These are phyloP conservation scores for Hortiboletus campestris DNA, from an alignment of 768 basidiomycete genomes.

Conservation along the genomic window DNA sequence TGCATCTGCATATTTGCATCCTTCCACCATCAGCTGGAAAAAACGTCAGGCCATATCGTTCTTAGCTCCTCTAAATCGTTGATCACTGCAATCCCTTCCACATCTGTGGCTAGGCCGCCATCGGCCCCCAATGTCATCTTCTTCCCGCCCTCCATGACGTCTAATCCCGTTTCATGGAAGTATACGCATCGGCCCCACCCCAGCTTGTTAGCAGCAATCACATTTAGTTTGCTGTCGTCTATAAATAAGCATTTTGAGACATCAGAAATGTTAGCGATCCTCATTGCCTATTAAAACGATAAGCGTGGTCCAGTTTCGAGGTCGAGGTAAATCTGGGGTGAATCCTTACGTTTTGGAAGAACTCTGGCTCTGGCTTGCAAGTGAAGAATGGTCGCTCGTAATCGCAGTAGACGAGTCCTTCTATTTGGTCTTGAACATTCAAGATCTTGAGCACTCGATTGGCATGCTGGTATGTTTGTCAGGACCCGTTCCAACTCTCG, in stretches of 20 bases:
- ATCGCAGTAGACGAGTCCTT: conserved; percentile 77
- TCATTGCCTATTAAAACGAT: conserved; percentile 53
- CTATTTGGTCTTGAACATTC: conserved; percentile 65
- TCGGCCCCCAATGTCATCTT: conserved; percentile 44
- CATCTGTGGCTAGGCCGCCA: conserved; percentile 31
- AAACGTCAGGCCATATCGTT: conserved; percentile 72
- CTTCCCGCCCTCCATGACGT: conserved; percentile 61
- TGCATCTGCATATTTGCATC: conserved; percentile 1
- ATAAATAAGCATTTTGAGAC: conserved; percentile 74
- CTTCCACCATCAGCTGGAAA: conserved; percentile 37
- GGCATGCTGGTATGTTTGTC: conserved; percentile 58
- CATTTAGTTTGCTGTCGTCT: conserved; percentile 72
- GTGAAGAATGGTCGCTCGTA: conserved; percentile 63
- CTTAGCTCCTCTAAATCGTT: conserved; percentile 64
- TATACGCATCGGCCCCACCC: conserved; percentile 77
- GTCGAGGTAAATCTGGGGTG: neutral
- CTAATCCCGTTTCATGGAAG: conserved; percentile 68
- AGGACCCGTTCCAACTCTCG: neutral
- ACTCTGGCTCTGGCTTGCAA: conserved; percentile 80
- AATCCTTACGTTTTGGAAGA: conserved; percentile 54
- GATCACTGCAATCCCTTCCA: conserved; percentile 53
- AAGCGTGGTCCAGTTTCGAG: neutral
- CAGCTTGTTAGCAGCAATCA: conserved; percentile 59
- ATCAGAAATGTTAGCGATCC: conserved; percentile 56
- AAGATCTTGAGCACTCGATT: conserved; percentile 75